phyloP scores from a whole-genome alignment of 73 alveolate species.

The Paramecium sexaurelia region DNA sequence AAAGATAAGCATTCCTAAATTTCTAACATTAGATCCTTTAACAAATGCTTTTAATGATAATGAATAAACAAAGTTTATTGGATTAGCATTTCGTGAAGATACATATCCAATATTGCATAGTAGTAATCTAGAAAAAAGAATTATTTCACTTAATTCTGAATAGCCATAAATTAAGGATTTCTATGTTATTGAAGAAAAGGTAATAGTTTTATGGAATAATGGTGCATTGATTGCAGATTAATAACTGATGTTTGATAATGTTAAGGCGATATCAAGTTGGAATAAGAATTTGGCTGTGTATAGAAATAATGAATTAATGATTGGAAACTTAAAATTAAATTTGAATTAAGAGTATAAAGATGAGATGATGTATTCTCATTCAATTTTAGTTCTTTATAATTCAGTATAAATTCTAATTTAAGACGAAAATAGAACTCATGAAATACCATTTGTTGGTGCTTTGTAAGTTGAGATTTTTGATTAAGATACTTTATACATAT shows the following conservation, averaged over 20 bases:
- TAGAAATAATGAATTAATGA: background rate
- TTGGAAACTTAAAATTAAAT: background rate
- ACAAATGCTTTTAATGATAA: constrained; percentile 1
- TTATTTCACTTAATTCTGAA: constrained; percentile 29
- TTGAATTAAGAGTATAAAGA: background rate
- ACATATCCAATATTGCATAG: background rate
- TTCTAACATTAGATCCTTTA: background rate
- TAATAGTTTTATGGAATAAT: constrained; percentile 11
- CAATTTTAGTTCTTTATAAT: background rate
- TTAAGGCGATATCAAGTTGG: background rate
- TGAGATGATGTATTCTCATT: background rate
- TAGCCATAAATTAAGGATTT: constrained; percentile 5
- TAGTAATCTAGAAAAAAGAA: constrained; percentile 29
- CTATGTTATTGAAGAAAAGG: background rate
- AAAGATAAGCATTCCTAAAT: background rate
- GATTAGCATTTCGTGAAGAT: background rate
- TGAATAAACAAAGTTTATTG: background rate
- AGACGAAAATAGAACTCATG: background rate
- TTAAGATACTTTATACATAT: background rate
- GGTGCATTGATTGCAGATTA: background rate
- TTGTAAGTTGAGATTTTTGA: background rate
- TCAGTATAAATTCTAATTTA: background rate
- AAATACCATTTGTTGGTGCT: background rate
- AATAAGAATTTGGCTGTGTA: background rate
- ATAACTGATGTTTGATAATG: background rate